phyloP scores from a whole-genome alignment of 345 rosid species.

The Citrus mangshanensis region DNA sequence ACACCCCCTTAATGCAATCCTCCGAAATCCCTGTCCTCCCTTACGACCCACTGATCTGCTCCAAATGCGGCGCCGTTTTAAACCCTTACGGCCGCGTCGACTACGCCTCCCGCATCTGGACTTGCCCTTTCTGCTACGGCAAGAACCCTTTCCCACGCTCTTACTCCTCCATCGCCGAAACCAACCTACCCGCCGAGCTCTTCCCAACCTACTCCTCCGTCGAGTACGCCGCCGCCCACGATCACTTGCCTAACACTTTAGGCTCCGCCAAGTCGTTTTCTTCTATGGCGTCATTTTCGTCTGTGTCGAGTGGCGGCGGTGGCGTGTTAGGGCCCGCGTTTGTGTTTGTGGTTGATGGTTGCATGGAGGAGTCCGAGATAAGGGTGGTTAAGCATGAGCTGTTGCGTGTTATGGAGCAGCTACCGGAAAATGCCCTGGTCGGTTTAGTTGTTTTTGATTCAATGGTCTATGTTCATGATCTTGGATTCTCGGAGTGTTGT shows the following conservation, averaged over 20 bases:
- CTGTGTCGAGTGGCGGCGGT: constrained; percentile 22
- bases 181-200: constrained; percentile 94
- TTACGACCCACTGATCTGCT: constrained; percentile 74
- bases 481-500: constrained; percentile 70
- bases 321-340: constrained; percentile 66
- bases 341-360: constrained; percentile 80
- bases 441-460: constrained; percentile 74
- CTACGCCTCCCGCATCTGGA: constrained; percentile 82
- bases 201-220: constrained; percentile 90
- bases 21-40: constrained; percentile 85
- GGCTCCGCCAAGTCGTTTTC: constrained; percentile 24
- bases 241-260: not conserved
- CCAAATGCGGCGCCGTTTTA: constrained; percentile 64
- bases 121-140: constrained; percentile 74
- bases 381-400: constrained; percentile 68
- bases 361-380: constrained; percentile 67
- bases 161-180: constrained; percentile 69
- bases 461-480: constrained; percentile 83
- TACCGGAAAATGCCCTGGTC: constrained; percentile 75
- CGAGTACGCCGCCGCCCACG: constrained; percentile 43
- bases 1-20: constrained; percentile 75
- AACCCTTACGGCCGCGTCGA: constrained; percentile 95
- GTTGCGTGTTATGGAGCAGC: constrained; percentile 67
- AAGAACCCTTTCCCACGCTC: constrained; percentile 71
- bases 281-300: constrained; percentile 25